These are phyloP conservation scores for Trapa bicornis DNA, from an alignment of 345 rosid species.

Conservation along the genomic window DNA sequence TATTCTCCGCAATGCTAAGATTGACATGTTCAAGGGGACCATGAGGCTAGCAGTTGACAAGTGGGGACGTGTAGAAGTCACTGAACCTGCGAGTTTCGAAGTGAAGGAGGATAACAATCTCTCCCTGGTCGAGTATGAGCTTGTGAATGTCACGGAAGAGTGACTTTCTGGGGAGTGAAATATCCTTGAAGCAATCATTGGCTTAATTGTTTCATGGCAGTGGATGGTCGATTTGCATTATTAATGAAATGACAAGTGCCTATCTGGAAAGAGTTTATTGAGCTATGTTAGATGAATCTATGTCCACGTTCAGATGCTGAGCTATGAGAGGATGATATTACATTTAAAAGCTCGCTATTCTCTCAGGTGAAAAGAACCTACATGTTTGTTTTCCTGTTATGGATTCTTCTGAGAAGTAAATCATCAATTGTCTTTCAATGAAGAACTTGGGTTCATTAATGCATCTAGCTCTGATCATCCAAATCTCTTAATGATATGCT, in stretches of 20 bases:
- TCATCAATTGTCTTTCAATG: neutral
- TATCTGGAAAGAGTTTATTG: neutral
- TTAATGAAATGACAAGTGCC: too few relatives aligned
- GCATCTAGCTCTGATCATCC: neutral
- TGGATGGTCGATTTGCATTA: too few relatives aligned
- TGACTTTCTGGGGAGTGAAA: constrained; percentile 22
- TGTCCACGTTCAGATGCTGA: neutral
- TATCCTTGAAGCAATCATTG: constrained; percentile 1
- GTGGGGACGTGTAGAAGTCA: constrained; percentile 84
- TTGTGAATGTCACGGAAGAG: constrained; percentile 58
- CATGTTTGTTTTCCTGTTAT: neutral
- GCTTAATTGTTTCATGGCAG: neutral
- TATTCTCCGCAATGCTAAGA: constrained; percentile 78
- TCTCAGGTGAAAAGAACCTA: neutral
- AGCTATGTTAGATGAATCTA: constrained; percentile 5
- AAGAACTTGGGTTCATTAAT: neutral
- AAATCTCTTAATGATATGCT: neutral
- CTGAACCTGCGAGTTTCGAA: constrained; percentile 51
- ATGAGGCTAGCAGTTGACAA: constrained; percentile 98
- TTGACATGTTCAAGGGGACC: constrained; percentile 93
- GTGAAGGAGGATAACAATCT: constrained; percentile 74
- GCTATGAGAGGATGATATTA: neutral
- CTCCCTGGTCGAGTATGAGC: constrained; percentile 77
- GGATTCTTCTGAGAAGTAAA: neutral
- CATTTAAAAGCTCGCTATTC: neutral